These are phyloP conservation scores for Diaporthe destruens DNA, from an alignment of 2,329 filamentous ascomycete species.

Conservation along the genomic window DNA sequence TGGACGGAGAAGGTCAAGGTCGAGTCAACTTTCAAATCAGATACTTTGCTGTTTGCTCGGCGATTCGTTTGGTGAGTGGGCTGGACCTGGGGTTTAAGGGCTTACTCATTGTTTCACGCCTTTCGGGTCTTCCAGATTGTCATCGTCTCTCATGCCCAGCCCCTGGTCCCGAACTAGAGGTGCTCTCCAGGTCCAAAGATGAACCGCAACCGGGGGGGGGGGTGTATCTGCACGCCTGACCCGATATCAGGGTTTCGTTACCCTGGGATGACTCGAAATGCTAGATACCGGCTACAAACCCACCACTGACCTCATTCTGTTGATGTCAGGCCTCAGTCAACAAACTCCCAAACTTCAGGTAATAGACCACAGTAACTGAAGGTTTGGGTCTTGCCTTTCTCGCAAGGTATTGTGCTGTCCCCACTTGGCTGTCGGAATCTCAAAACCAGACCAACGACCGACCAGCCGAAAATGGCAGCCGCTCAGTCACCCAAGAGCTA, in stretches of 20 bases:
- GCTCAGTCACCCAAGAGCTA: constrained; percentile 17
- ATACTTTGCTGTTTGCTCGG: background rate
- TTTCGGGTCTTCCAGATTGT: background rate
- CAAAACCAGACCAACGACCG: background rate
- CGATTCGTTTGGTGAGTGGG: background rate
- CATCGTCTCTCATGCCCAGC: background rate
- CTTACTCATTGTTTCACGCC: background rate
- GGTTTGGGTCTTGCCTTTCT: background rate
- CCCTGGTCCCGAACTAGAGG: background rate
- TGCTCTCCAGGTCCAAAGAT: background rate
- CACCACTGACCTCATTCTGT: too few species aligned
- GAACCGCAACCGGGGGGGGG: background rate
- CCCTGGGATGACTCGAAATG: background rate
- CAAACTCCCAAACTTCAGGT: too few species aligned
- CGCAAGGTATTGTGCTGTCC: background rate
- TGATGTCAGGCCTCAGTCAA: background rate
- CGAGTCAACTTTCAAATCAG: background rate
- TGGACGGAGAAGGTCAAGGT: background rate
- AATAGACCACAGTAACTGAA: background rate
- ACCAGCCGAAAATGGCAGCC: constrained; percentile 26
- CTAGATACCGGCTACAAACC: too few species aligned
- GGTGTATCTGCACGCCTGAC: background rate
- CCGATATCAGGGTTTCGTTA: background rate
- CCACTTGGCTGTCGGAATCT: background rate
- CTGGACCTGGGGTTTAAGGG: background rate